These are phyloP conservation scores for Penicillium goetzii DNA, from an alignment of 495 filamentous ascomycete species.

Conservation along the genomic window DNA sequence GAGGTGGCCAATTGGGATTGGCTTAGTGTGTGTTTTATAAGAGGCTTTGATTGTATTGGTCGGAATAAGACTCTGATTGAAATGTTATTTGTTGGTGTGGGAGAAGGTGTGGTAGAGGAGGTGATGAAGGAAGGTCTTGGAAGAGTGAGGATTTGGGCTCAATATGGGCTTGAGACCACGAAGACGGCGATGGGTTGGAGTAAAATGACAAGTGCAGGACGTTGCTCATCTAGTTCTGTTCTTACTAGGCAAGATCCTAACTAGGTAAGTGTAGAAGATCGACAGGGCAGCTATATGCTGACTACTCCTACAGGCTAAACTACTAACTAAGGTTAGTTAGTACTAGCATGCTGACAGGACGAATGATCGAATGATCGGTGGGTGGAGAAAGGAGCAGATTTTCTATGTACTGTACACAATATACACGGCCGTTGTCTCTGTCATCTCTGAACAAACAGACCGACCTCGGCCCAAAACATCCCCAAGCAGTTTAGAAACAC, in stretches of 20 bases:
- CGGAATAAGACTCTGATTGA: too few species aligned
- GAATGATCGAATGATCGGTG: neutral
- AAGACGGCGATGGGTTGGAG: too few species aligned
- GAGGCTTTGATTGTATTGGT: too few species aligned
- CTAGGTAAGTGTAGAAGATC: neutral
- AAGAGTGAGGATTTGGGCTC: too few species aligned
- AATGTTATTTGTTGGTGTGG: too few species aligned
- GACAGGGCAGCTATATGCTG: neutral
- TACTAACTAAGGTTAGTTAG: neutral
- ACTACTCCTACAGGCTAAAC: too few species aligned
- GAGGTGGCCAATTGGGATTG: neutral
- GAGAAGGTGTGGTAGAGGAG: too few species aligned
- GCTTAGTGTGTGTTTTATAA: neutral
- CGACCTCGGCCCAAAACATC: slow-evolving; percentile 9
- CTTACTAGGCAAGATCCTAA: too few species aligned
- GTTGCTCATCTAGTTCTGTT: too few species aligned
- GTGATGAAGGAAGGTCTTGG: too few species aligned
- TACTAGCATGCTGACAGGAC: neutral
- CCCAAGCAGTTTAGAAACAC: slow-evolving; percentile 20
- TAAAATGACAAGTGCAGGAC: too few species aligned
- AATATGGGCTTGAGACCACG: too few species aligned
- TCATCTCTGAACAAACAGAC: slow-evolving; percentile 5
- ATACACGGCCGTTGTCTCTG: slow-evolving; percentile 26
- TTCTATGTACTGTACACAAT: slow-evolving; percentile 44
- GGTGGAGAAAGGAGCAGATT: slow-evolving; percentile 29